Base-by-base conservation (phyloP, 352 stramenopile species). In the Pythium angustatum region DNA sequence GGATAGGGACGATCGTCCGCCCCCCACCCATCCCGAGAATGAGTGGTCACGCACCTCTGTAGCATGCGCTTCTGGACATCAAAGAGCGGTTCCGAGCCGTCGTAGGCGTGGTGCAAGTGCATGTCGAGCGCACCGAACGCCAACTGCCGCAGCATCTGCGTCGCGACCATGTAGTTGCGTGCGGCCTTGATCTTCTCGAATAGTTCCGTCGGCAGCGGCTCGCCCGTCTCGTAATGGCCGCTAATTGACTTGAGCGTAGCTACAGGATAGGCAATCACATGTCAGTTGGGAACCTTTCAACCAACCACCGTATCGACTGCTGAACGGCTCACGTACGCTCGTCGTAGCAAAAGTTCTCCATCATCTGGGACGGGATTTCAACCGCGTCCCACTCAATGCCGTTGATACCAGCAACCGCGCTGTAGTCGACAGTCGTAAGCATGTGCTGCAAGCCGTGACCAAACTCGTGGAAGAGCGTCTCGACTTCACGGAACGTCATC, bases 271-370 rank as follows among this genome's bases (percentile, higher is more conserved):
- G 15, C 11, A 28, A 8, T 15, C 17, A 7, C 40, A 27, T 14
- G 48, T 0, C 26, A 30, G 22, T 41, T 59, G 72, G 84, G 87
- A 88, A 75, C n/a, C n/a, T n/a, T n/a, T n/a, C n/a, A n/a, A n/a
- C n/a, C n/a, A n/a, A n/a, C n/a, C n/a, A n/a, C n/a, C n/a, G n/a
- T n/a, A n/a, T n/a, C n/a, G n/a, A n/a, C n/a, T n/a, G n/a, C n/a
- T n/a, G n/a, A n/a, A n/a, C 90, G 86, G 3, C 94, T 53, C 4
- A 71, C 67, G 22, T 19, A 85, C 81, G 77, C 56, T 85, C 72
- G 71, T 99, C 92, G 75, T 99, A 99, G 76, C 95, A 98, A 81
- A 97, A 99, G 75, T 99, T 99, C 65, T 99, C 97, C 97, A 99
- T 99, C 81, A 99, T 99, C 79, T 99, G 97, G 12, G 89, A 98